Percentiles rank a stretch among this genome's conserved stretches.
These are phyloP conservation scores for Coniochaeta sp. DNA, from an alignment of 2,329 filamentous ascomycete genomes.

Conservation along the genomic window DNA sequence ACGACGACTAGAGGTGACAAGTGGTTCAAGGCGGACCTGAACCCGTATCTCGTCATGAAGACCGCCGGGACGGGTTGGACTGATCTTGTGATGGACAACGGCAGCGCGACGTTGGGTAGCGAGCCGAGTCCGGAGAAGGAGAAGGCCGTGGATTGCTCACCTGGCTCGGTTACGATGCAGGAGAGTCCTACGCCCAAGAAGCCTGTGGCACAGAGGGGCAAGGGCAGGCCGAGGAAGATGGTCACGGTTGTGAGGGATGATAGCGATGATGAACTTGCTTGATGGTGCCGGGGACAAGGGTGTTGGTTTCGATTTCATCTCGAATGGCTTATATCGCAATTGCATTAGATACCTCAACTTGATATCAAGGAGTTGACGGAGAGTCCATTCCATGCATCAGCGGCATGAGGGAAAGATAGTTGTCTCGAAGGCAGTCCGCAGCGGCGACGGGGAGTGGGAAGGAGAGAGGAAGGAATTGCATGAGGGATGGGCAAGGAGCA, in stretches of 20 bases:
- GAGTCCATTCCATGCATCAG: too few species aligned
- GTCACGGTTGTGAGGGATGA: slow-evolving; percentile 12
- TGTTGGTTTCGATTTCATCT: too few species aligned
- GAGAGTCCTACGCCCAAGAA: neutral
- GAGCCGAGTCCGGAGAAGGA: neutral
- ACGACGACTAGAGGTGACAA: slow-evolving; percentile 55
- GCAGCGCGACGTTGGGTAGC: neutral
- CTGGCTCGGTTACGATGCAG: slow-evolving; percentile 1
- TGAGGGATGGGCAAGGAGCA: too few species aligned
- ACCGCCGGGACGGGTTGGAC: slow-evolving; percentile 38
- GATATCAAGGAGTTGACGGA: too few species aligned
- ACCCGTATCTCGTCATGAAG: slow-evolving; percentile 46
- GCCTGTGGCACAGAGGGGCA: neutral
- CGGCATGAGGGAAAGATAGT: too few species aligned
- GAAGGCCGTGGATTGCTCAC: too few species aligned
- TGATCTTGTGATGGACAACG: slow-evolving; percentile 6
- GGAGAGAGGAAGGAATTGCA: too few species aligned
- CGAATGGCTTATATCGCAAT: too few species aligned
- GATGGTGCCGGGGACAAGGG: too few species aligned
- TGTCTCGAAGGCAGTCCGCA: too few species aligned
- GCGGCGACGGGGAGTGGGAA: too few species aligned
- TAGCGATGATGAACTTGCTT: slow-evolving; percentile 11
- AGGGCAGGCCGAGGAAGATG: slow-evolving; percentile 11
- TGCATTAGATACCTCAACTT: too few species aligned
- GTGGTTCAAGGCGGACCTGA: slow-evolving; percentile 57